phyloP scores from a whole-genome alignment of 164 flowering plant species.

The Tetracentron sinense region DNA sequence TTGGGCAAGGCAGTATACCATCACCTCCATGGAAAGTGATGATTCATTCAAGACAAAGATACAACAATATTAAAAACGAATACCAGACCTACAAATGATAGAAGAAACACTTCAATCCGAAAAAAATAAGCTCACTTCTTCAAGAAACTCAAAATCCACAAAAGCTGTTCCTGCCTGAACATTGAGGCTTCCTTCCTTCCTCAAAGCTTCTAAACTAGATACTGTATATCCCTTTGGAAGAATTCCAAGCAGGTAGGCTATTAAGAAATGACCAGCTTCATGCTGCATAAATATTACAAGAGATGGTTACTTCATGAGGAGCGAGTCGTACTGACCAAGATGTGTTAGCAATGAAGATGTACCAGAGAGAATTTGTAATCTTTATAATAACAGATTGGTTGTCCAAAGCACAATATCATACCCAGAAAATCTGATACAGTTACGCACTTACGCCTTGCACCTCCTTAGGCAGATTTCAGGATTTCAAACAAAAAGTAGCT shows the following conservation, averaged over 20 bases:
- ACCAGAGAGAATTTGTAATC: neutral
- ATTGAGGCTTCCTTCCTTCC: constrained; percentile 83
- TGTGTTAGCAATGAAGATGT: neutral
- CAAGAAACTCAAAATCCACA: constrained; percentile 85
- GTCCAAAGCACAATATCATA: no score
- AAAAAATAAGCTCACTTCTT: constrained; percentile 53
- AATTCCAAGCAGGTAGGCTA: constrained; percentile 87
- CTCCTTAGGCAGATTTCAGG: no score
- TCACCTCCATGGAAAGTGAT: no score
- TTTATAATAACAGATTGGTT: neutral
- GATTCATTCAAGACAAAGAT: neutral
- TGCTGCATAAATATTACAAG: constrained; percentile 49
- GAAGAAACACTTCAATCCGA: neutral
- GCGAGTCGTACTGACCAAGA: neutral
- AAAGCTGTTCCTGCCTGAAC: constrained; percentile 96
- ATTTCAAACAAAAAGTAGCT: no score
- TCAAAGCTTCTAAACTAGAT: constrained; percentile 73
- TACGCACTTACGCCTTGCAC: no score
- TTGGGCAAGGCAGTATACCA: neutral
- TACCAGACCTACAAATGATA: neutral
- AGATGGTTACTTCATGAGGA: neutral
- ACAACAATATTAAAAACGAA: neutral
- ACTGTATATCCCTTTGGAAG: constrained; percentile 84
- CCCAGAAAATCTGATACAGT: neutral
- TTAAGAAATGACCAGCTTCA: constrained; percentile 95